Evolutionary conservation across 2,329 filamentous ascomycete genomes (phyloP).

Genomic region (Westerdykella aurantiaca): DNA sequence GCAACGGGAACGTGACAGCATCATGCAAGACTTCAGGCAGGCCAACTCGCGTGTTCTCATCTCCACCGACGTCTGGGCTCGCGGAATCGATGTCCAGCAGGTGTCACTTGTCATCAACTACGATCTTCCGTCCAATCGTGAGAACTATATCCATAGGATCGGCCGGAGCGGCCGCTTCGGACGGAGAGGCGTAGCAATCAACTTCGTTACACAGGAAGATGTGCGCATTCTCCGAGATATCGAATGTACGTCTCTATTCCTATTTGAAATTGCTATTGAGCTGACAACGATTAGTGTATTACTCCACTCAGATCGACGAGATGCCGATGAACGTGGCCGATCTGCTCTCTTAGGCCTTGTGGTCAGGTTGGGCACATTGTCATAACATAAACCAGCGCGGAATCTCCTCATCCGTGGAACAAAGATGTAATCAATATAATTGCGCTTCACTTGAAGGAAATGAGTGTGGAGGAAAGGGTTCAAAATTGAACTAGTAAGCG

Average conservation of each 20-base stretch:
- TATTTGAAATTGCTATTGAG: conserved; percentile 29
- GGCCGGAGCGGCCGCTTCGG: conserved; percentile 93
- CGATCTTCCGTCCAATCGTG: conserved; percentile 93
- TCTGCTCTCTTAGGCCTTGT: conserved; percentile 20
- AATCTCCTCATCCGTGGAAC: neutral
- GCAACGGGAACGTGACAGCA: conserved; percentile 94
- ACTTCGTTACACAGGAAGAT: conserved; percentile 97
- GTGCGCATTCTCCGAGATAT: conserved; percentile 97
- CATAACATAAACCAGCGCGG: neutral
- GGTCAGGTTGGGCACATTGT: neutral
- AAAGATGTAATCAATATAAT: neutral
- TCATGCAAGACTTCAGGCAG: conserved; percentile 98
- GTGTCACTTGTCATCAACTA: conserved; percentile 99
- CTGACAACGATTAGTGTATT: conserved; percentile 59
- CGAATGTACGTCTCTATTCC: conserved; percentile 59
- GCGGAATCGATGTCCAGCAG: conserved; percentile 98
- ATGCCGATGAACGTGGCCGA: conserved; percentile 85
- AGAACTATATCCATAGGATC: conserved; percentile 99
- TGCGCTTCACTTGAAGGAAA: conserved; percentile 7
- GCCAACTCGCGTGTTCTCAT: conserved; percentile 95
- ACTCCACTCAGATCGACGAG: conserved; percentile 94
- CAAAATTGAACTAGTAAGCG: conserved; percentile 27
- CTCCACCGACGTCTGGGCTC: conserved; percentile 95
- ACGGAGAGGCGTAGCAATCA: conserved; percentile 97
- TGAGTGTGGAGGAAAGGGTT: conserved; percentile 34